Base-by-base conservation (phyloP, 768 basidiomycete species). In the Cystobasidium tubakii region DNA sequence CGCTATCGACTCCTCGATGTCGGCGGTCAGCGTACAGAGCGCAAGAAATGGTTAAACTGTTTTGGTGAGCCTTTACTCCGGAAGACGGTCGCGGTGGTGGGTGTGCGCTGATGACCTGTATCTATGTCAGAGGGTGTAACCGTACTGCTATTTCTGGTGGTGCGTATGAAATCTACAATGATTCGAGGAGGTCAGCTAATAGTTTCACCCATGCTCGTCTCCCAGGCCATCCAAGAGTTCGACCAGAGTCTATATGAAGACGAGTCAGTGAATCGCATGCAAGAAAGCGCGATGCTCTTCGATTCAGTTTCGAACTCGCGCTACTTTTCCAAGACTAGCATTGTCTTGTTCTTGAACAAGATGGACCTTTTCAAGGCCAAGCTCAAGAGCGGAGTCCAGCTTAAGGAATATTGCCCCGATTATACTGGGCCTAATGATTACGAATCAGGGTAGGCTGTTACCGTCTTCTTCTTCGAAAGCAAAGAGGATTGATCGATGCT, bases 1-100 rank as follows among this genome's bases (percentile, higher is more conserved):
- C 63, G 66, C 27, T 96, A 96, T 83, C 91, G 90, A 80, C 82
- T 96, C 36, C 92, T 94, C 81, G 92, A 94, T 81, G 90, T 92
- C 71, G 91, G 92, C 73, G 92, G 91, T 1, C 92, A 92, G 82
- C 84, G 91, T 71, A 88, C 87, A 71, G 91, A 94, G 81, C 86
- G 92, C 69, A 92, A 91, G 82, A 94, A 94, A 83, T 94, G 92
- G 91, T 75, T 65, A 15, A 66, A 66, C 34, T 74, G 73, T 53
- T 66, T 66, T 21, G 66, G 64, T 67, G 44, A 19, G 73, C 39
- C 13, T 42, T 3, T 10, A n/a, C 29, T 34, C 15, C 15, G n/a
- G n/a, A n/a, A n/a, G n/a, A n/a, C n/a, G n/a, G n/a, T n/a, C n/a
- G n/a, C n/a, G 27, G 27, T 27, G 15, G 33, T 73, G 23, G 6